Base-by-base conservation (phyloP, 495 filamentous ascomycete species). In the Astrothelium subdiscretum region DNA sequence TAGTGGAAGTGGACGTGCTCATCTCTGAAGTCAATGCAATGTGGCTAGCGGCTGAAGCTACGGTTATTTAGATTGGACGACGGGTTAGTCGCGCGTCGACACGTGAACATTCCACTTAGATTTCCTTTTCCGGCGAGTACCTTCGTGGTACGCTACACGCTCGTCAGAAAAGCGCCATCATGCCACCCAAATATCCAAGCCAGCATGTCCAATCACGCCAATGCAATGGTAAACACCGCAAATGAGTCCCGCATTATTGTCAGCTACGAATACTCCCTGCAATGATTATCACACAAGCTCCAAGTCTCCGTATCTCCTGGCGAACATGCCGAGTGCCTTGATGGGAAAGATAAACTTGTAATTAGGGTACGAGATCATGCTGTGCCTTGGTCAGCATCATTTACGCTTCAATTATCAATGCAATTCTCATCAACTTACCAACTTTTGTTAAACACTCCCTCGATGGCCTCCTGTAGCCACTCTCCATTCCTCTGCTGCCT, bases 321-420 rank as follows among this genome's bases (percentile, higher is more conserved):
- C 87, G 77, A 87, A 98, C 81, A 95, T 84, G 10, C 94, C 94
- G 31, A 98, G 71, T 4, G 94, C 94, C 68, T 92, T 95, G 67
- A 97, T 91, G 6, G 94, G 86, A 74, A 97, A 98, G 59, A 87
- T 88, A 74, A 95, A 92, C 78, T 98, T 98, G 79, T 98, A 98
- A 76, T 98, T 98, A 62, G 94, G 94, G 70, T 98, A 98, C 3
- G 92, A 94, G 61, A 98, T 98, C 92, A 97, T 97, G 75, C 86
- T 89, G 67, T 31, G 31, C 20, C 18, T 20, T 15, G 20, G 62
- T 71, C 62, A 71, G 70, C 65, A n/a, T 57, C 32, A 31, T 12
- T 26, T 24, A 26, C 13, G 20, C 27, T 22, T 12, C 40, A n/a
- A 38, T 26, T n/a, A 24, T 63, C 15, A 38, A 8, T 8, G 35